phyloP scores from a whole-genome alignment of 345 rosid genomes.

The Syzygium oleosum region DNA sequence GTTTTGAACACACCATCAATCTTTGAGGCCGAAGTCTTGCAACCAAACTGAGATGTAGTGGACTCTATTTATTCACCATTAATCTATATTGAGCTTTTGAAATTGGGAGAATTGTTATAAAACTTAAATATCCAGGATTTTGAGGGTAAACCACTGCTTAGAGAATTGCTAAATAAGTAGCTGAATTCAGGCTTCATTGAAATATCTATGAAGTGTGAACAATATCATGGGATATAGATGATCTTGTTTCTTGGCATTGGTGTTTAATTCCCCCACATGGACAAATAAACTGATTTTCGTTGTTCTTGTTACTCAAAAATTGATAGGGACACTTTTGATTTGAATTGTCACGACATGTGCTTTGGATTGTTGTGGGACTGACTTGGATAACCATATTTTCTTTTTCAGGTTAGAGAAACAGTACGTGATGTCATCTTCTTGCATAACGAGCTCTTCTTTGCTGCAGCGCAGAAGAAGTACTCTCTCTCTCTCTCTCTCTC shows the following conservation, averaged over 20 bases:
- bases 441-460: slow-evolving; percentile 81
- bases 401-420: slow-evolving; percentile 83
- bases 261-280: background rate
- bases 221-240: background rate
- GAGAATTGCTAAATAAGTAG: background rate
- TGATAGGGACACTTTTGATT: background rate
- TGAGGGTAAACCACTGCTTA: background rate
- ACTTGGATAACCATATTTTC: background rate
- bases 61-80: background rate
- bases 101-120: background rate
- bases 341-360: background rate
- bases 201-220: background rate
- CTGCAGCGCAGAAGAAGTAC: slow-evolving; percentile 94
- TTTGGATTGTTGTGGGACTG: background rate
- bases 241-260: background rate
- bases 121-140: background rate
- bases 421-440: slow-evolving; percentile 80
- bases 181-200: background rate
- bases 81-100: background rate
- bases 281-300: background rate
- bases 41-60: background rate
- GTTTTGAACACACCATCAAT: background rate
- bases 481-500: background rate
- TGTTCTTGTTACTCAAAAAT: background rate
- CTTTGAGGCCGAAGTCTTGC: background rate